Evolutionary conservation across 2,329 filamentous ascomycete species (phyloP).

Genomic region (Teratosphaeria nubilosa): DNA sequence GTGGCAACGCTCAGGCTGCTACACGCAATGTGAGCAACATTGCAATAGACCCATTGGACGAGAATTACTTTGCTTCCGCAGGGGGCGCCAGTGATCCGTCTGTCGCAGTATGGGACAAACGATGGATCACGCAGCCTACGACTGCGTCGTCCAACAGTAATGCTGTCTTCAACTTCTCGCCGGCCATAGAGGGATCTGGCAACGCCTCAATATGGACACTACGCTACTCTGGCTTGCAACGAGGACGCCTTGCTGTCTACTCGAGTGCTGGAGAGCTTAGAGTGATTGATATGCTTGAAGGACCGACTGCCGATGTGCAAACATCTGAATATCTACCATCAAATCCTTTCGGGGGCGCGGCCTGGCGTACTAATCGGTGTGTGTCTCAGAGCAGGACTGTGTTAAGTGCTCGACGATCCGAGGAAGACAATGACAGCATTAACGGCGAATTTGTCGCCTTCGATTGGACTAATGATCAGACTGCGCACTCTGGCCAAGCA

Average conservation of each 20-base stretch:
- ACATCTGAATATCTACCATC: constrained; percentile 7
- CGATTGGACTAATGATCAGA: constrained; percentile 46
- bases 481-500: constrained; percentile 37
- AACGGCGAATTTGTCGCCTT: constrained; percentile 44
- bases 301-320: neutral
- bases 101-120: constrained; percentile 69
- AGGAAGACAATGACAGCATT: constrained; percentile 35
- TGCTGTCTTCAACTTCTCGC: constrained; percentile 48
- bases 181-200: constrained; percentile 40
- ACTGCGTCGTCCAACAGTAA: constrained; percentile 46
- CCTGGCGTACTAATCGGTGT: constrained; percentile 36
- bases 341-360: constrained; percentile 21
- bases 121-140: constrained; percentile 31
- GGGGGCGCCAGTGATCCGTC: constrained; percentile 61
- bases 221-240: constrained; percentile 49
- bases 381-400: constrained; percentile 34
- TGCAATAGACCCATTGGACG: constrained; percentile 67
- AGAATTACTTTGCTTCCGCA: constrained; percentile 77
- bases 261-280: constrained; percentile 51
- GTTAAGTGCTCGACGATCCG: constrained; percentile 34
- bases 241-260: constrained; percentile 48
- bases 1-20: constrained; percentile 32
- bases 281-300: constrained; percentile 22
- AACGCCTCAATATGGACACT: constrained; percentile 51
- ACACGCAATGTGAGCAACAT: constrained; percentile 57